A percentile compares a stretch with the other conserved stretches of the same genome.
phyloP scores from a whole-genome alignment of 1,284 basidiomycete genomes.

The Trametes polyzona region DNA sequence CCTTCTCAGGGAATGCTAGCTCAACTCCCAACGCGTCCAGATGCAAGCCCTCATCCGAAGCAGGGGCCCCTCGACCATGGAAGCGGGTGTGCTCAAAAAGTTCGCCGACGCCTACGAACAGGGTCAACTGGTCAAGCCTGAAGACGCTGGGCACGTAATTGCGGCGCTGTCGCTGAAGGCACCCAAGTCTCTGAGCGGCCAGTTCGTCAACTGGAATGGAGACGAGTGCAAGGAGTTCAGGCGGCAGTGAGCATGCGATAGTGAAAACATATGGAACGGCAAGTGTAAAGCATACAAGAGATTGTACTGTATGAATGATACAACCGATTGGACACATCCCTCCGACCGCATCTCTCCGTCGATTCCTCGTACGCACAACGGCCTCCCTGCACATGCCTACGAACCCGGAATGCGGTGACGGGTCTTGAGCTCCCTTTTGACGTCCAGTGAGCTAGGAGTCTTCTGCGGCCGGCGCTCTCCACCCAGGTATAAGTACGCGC shows the following conservation, averaged over 20 bases:
- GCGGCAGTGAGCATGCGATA: constrained; percentile 24
- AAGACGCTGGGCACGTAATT: constrained; percentile 76
- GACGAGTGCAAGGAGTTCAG: constrained; percentile 62
- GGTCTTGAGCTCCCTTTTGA: no score
- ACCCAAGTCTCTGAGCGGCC: constrained; percentile 63
- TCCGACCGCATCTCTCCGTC: no score
- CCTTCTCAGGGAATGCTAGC: neutral
- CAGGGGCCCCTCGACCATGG: constrained; percentile 53
- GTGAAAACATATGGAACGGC: no score
- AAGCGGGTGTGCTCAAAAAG: constrained; percentile 49
- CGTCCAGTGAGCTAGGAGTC: no score
- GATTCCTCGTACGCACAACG: no score
- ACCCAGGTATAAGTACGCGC: no score
- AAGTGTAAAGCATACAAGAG: neutral
- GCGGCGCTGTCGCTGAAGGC: constrained; percentile 67
- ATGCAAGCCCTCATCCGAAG: constrained; percentile 69
- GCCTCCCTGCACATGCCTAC: no score
- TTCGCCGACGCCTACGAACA: constrained; percentile 67
- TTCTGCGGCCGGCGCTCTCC: no score
- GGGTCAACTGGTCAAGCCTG: constrained; percentile 71
- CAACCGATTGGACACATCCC: neutral
- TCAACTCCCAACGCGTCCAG: constrained; percentile 40
- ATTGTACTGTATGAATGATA: neutral
- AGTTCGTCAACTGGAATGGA: constrained; percentile 76
- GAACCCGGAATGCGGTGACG: no score